A percentile compares a stretch with the other conserved stretches of the same genome.
Evolutionary conservation across 1,284 basidiomycete species (phyloP).

Genomic region (Sporisorium exsertum): DNA sequence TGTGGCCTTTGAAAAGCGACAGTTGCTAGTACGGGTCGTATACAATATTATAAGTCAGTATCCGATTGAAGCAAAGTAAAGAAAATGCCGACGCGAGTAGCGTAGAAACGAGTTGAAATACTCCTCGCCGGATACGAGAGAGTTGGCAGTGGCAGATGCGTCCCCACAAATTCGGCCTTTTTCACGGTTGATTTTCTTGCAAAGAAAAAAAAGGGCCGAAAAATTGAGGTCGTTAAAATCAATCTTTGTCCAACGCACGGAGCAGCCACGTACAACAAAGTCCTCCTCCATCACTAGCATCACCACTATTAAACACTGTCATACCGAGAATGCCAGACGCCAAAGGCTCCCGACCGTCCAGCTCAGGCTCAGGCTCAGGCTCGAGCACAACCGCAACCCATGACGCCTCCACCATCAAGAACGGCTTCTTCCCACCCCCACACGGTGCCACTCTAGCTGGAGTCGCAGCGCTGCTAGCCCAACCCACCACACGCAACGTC

Average conservation of each 20-base stretch:
- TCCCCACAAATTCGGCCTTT: background rate
- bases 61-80: no score
- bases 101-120: no score
- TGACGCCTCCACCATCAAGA: background rate
- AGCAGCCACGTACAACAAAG: background rate
- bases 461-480: conserved; percentile 37
- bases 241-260: background rate
- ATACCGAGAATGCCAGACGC: conserved; percentile 9
- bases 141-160: no score
- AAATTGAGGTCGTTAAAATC: conserved; percentile 7
- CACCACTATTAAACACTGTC: no score
- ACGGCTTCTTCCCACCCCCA: conserved; percentile 33
- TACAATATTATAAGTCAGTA: no score
- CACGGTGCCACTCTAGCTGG: conserved; percentile 43
- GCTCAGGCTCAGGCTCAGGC: background rate
- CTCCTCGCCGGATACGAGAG: no score
- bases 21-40: no score
- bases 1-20: no score
- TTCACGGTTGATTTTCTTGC: background rate
- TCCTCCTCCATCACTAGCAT: conserved; percentile 1
- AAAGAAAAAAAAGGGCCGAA: no score
- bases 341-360: background rate
- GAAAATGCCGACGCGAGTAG: no score
- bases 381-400: background rate
- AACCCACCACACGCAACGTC: conserved; percentile 65